Evolutionary conservation across 169 alveolate species (phyloP).

Genomic region (Cytauxzoon felis): DNA sequence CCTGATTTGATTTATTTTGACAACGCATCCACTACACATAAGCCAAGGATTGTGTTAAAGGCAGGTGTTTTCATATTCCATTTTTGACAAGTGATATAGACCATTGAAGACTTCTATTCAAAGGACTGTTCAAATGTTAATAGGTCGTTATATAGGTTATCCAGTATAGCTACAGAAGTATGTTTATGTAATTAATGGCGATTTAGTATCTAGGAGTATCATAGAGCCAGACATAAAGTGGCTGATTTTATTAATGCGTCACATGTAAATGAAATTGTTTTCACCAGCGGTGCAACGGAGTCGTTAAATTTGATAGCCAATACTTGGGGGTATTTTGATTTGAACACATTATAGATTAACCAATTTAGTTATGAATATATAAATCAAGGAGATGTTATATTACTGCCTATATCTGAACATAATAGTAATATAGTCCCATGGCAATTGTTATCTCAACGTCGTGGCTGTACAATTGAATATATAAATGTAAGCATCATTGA

Average conservation of each 20-base stretch:
- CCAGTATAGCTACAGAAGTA: constrained; percentile 32
- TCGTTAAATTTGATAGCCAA: constrained; percentile 63
- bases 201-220: constrained; percentile 42
- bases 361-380: constrained; percentile 40
- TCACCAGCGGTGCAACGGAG: constrained; percentile 73
- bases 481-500: constrained; percentile 28
- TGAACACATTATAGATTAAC: neutral
- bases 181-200: constrained; percentile 30
- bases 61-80: constrained; percentile 28
- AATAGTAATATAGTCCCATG: constrained; percentile 73
- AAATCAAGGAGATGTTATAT: constrained; percentile 54
- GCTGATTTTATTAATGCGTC: constrained; percentile 56
- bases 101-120: constrained; percentile 10
- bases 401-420: constrained; percentile 65
- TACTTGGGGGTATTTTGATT: constrained; percentile 30
- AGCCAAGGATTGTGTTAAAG: constrained; percentile 56
- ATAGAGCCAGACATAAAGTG: constrained; percentile 49
- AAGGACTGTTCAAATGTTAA: constrained; percentile 12
- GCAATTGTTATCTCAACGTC: constrained; percentile 44
- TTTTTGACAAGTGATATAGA: neutral
- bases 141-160: constrained; percentile 40
- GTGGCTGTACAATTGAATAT: constrained; percentile 45
- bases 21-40: constrained; percentile 75
- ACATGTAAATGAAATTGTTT: constrained; percentile 45
- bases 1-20: constrained; percentile 59